Evolutionary conservation across 192 early-diverging fungal species (phyloP).

Genomic region (Coemansia sp.): DNA sequence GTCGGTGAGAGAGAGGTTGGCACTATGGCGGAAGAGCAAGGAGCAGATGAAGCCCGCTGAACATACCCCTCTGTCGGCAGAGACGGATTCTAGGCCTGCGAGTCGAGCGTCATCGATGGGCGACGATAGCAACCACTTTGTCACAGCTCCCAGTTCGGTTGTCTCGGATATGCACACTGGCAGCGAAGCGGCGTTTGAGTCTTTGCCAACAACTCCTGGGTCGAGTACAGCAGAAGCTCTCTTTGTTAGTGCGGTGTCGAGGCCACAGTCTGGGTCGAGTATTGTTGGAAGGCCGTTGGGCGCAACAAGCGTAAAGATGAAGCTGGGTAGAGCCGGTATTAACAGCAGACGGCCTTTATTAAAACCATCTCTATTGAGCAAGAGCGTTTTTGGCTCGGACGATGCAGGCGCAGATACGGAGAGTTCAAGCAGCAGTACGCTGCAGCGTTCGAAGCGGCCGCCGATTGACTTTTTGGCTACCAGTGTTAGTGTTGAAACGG

Average conservation of each 20-base stretch:
- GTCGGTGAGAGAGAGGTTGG: conserved; percentile 76
- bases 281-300: not conserved
- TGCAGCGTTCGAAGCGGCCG: not conserved
- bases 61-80: conserved; percentile 1
- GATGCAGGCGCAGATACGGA: conserved; percentile 16
- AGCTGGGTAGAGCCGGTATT: conserved; percentile 31
- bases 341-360: conserved; percentile 52
- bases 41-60: conserved; percentile 34
- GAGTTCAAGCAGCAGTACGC: not conserved
- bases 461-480: not conserved
- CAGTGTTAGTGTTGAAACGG: not conserved
- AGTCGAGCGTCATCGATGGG: conserved; percentile 25
- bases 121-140: conserved; percentile 36
- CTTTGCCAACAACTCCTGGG: conserved; percentile 17
- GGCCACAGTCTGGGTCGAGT: not conserved
- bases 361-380: conserved; percentile 29
- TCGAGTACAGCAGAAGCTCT: not conserved
- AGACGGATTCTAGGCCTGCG: conserved; percentile 6
- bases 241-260: not conserved
- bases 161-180: conserved; percentile 13
- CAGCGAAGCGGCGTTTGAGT: conserved; percentile 26
- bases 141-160: conserved; percentile 39
- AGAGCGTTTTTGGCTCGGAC: conserved; percentile 36
- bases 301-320: conserved; percentile 6
- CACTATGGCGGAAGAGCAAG: conserved; percentile 78